These are phyloP conservation scores for Delonix regia DNA, from an alignment of 306 rosid species.

Conservation along the genomic window DNA sequence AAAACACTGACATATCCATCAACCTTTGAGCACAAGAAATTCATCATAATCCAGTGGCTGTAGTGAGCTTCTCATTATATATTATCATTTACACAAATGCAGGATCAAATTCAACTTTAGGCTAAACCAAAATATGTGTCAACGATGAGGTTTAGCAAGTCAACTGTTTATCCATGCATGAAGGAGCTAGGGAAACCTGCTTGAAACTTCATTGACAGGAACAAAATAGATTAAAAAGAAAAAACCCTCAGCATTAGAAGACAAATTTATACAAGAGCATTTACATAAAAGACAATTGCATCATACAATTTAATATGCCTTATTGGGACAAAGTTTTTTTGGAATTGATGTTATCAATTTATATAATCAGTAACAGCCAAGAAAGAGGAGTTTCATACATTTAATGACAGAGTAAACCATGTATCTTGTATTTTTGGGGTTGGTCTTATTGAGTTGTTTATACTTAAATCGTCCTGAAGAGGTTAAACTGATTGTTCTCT, in stretches of 20 bases:
- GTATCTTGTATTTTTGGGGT: neutral
- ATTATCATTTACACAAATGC: neutral
- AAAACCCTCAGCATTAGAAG: neutral
- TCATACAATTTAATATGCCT: neutral
- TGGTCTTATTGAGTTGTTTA: slow-evolving; percentile 29
- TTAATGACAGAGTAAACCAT: slow-evolving; percentile 18
- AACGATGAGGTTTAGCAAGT: neutral
- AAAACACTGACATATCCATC: neutral
- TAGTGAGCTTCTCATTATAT: neutral
- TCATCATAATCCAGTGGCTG: slow-evolving; percentile 16
- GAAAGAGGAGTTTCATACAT: neutral
- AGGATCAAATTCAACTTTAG: neutral
- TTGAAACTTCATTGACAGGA: slow-evolving; percentile 7
- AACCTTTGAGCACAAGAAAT: neutral
- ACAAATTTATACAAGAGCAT: slow-evolving; percentile 14
- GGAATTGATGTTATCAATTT: slow-evolving; percentile 41
- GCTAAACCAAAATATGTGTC: neutral
- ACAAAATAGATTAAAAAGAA: neutral
- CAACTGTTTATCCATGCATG: neutral
- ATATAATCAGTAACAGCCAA: slow-evolving; percentile 30
- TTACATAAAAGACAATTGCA: slow-evolving; percentile 18
- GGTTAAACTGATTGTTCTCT: slow-evolving; percentile 19
- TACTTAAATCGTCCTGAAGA: slow-evolving; percentile 35
- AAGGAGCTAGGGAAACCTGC: neutral
- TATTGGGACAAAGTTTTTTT: slow-evolving; percentile 26